phyloP scores from a whole-genome alignment of 2,329 filamentous ascomycete species.

The Nemania bipapillata region DNA sequence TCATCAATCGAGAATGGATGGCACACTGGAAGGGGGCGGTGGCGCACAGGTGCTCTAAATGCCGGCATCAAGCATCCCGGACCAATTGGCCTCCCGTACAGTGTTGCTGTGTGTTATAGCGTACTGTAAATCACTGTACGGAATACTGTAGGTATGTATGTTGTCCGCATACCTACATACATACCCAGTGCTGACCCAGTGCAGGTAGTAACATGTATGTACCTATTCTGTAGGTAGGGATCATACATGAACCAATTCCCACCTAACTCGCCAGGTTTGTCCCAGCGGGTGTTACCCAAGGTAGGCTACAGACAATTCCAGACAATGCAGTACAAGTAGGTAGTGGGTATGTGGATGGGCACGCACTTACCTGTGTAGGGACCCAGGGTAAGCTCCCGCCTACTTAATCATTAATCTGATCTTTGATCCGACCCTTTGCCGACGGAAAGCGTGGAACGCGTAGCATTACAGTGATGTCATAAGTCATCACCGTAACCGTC shows the following conservation, averaged over 20 bases:
- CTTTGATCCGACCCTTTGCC: conserved; percentile 4
- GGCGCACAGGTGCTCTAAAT: conserved; percentile 1
- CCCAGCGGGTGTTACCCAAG: background rate
- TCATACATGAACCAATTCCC: background rate
- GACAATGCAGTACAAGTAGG: background rate
- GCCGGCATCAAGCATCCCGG: background rate
- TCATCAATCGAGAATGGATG: conserved; percentile 3
- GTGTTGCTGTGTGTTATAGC: background rate
- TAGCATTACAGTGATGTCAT: conserved; percentile 21
- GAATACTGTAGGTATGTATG: background rate
- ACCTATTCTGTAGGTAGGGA: too few relatives aligned
- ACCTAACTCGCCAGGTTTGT: background rate
- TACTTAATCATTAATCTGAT: conserved; percentile 16
- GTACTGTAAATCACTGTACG: background rate
- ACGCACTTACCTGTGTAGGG: background rate
- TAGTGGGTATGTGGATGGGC: too few relatives aligned
- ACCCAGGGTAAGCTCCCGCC: background rate
- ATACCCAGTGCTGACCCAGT: too few relatives aligned
- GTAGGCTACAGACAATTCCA: background rate
- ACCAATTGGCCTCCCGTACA: background rate
- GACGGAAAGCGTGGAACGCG: conserved; percentile 17
- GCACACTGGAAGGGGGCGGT: conserved; percentile 8
- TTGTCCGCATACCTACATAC: background rate
- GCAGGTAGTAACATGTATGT: background rate
- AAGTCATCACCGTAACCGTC: background rate